Percentiles rank a stretch among this genome's conserved stretches.
Conservation (phyloP, 768 basidiomycete species). For the Mycena latifolia region DNA sequence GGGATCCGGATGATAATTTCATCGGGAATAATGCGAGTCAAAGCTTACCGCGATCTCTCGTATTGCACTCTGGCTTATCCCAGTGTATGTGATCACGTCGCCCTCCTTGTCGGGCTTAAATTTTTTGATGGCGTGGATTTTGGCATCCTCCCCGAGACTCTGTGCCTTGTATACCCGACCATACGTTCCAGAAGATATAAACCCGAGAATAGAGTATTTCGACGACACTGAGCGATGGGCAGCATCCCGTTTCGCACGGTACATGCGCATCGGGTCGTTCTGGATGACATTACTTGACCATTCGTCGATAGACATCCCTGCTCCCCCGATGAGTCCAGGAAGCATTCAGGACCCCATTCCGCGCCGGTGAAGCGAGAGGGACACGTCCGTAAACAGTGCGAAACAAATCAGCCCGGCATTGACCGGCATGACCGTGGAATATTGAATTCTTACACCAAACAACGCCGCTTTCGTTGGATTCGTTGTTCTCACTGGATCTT, state of each 20-base stretch:
- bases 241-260: slow-evolving; percentile 83
- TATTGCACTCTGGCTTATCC: slow-evolving; percentile 97
- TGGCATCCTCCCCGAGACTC: slow-evolving; percentile 75
- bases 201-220: slow-evolving; percentile 94
- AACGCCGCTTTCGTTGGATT: too few relatives aligned
- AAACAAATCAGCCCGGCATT: too few relatives aligned
- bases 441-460: too few relatives aligned
- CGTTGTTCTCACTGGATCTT: too few relatives aligned
- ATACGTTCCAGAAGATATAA: slow-evolving; percentile 98
- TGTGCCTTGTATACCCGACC: slow-evolving; percentile 99
- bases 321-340: background rate
- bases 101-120: slow-evolving; percentile 99
- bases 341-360: background rate
- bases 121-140: slow-evolving; percentile 97
- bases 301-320: slow-evolving; percentile 45
- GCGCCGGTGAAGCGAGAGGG: background rate
- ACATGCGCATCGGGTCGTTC: slow-evolving; percentile 88
- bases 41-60: slow-evolving; percentile 94
- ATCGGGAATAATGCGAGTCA: slow-evolving; percentile 1
- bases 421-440: too few relatives aligned
- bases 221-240: slow-evolving; percentile 75
- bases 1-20: slow-evolving; percentile 13
- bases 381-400: too few relatives aligned
- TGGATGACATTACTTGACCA: slow-evolving; percentile 59
- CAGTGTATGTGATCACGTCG: slow-evolving; percentile 94